These are phyloP conservation scores for Eleusine indica DNA, from an alignment of 176 grass and related monocot genomes.

Conservation along the genomic window DNA sequence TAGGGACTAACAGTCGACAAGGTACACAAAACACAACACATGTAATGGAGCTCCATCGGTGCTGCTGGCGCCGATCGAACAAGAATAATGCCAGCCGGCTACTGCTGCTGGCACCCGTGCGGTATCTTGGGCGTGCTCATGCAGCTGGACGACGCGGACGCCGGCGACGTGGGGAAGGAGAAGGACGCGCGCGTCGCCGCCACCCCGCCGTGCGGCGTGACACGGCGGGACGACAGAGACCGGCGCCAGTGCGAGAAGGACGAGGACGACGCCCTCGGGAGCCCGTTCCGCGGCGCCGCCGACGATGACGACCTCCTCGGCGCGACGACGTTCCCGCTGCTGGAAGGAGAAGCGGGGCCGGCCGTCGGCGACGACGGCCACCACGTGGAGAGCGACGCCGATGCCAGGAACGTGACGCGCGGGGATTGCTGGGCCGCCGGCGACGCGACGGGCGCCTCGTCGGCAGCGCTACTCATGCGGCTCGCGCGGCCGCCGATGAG, in stretches of 20 bases:
- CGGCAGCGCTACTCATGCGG: conserved; percentile 21
- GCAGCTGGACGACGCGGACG: conserved; percentile 52
- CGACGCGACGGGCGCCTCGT: not conserved
- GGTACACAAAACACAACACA: not conserved
- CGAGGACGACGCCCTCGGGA: conserved; percentile 10
- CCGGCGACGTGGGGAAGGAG: conserved; percentile 55
- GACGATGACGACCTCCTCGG: conserved; percentile 16
- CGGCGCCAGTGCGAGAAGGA: conserved; percentile 55
- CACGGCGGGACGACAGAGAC: conserved; percentile 44
- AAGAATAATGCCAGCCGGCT: not conserved
- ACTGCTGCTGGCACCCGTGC: conserved; percentile 20
- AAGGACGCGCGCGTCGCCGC: conserved; percentile 30
- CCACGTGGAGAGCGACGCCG: conserved; percentile 50
- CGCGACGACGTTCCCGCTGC: not conserved
- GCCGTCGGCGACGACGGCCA: conserved; percentile 33
- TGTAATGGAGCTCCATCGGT: not conserved
- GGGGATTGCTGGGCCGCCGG: not conserved
- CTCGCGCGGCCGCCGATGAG: not conserved
- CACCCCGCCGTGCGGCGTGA: conserved; percentile 38
- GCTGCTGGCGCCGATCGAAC: not conserved
- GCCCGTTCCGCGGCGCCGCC: not conserved
- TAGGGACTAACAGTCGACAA: not conserved
- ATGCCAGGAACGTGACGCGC: conserved; percentile 49
- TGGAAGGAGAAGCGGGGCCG: not conserved
- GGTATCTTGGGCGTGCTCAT: conserved; percentile 56